Conservation (phyloP, 2,329 filamentous ascomycete genomes). For the Clathrospora elynae region DNA sequence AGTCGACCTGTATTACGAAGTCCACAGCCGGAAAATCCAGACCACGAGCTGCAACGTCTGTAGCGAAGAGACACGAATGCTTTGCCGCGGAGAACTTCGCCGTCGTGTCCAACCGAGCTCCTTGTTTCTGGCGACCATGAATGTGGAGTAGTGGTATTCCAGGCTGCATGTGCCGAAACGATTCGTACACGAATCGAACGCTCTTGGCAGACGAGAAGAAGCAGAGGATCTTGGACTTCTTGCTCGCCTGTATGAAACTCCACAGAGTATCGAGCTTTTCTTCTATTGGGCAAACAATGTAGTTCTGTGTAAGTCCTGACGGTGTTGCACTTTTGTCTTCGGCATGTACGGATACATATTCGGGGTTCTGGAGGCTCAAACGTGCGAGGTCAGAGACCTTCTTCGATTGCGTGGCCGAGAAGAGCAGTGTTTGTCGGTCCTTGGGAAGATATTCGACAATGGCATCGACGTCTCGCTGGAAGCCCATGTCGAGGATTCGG, state of each 20-base stretch:
- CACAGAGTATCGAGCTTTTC: slow-evolving; percentile 92
- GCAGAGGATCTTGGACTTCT: slow-evolving; percentile 93
- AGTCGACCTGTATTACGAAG: slow-evolving; percentile 99
- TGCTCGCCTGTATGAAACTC: slow-evolving; percentile 87
- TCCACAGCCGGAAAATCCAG: slow-evolving; percentile 96
- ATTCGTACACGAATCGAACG: slow-evolving; percentile 93
- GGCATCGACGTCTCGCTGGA: slow-evolving; percentile 86
- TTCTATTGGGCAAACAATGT: slow-evolving; percentile 80
- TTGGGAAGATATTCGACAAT: slow-evolving; percentile 89
- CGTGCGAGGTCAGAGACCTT: slow-evolving; percentile 90
- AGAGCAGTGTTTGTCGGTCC: slow-evolving; percentile 86
- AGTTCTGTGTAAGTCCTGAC: slow-evolving; percentile 83
- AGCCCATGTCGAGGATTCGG: slow-evolving; percentile 97
- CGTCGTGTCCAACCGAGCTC: slow-evolving; percentile 85
- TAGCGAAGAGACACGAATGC: slow-evolving; percentile 88
- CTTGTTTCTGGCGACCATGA: slow-evolving; percentile 91
- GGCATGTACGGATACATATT: slow-evolving; percentile 95
- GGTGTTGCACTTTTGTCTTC: slow-evolving; percentile 80
- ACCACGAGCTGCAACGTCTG: slow-evolving; percentile 91
- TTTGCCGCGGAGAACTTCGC: slow-evolving; percentile 80
- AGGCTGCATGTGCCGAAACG: slow-evolving; percentile 89
- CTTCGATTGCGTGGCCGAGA: slow-evolving; percentile 95
- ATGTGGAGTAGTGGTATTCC: slow-evolving; percentile 92
- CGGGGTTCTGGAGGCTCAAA: slow-evolving; percentile 84
- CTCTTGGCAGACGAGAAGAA: slow-evolving; percentile 96